These are phyloP conservation scores for Hygrophorus pudorinus DNA, from an alignment of 768 basidiomycete species.

Conservation along the genomic window DNA sequence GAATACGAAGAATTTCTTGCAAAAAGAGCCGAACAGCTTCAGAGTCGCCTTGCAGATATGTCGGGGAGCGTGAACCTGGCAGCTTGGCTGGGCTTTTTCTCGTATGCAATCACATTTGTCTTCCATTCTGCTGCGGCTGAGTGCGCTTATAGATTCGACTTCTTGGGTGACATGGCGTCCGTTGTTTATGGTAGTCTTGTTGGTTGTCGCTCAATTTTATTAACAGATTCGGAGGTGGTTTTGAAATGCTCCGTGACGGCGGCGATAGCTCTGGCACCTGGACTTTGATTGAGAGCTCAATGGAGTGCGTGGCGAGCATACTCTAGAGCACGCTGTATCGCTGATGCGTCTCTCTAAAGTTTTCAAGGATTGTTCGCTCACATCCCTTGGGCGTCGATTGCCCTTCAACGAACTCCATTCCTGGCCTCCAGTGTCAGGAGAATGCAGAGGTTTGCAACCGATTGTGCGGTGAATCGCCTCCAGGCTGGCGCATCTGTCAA, in stretches of 20 bases:
- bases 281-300: conserved; percentile 12
- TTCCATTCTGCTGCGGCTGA: background rate
- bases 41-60: conserved; percentile 23
- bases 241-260: conserved; percentile 29
- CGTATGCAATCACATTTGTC: conserved; percentile 19
- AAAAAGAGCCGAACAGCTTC: conserved; percentile 28
- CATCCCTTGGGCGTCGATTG: conserved; percentile 16
- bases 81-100: conserved; percentile 29
- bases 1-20: conserved; percentile 33
- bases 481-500: conserved; percentile 14
- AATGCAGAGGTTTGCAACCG: conserved; percentile 16
- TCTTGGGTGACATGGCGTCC: conserved; percentile 34
- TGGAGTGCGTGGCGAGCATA: conserved; percentile 9
- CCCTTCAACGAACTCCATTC: conserved; percentile 19
- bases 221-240: conserved; percentile 26
- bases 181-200: conserved; percentile 1
- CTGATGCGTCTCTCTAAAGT: conserved; percentile 2
- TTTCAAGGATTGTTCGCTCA: conserved; percentile 12
- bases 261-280: conserved; percentile 19
- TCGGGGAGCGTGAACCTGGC: conserved; percentile 21
- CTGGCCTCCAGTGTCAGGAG: conserved; percentile 14
- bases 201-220: too few species aligned
- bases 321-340: background rate
- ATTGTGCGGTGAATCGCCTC: conserved; percentile 13
- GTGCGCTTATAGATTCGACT: conserved; percentile 24